Base-by-base conservation (phyloP, 2,329 filamentous ascomycete species). In the Pseudogymnoascus sp. region DNA sequence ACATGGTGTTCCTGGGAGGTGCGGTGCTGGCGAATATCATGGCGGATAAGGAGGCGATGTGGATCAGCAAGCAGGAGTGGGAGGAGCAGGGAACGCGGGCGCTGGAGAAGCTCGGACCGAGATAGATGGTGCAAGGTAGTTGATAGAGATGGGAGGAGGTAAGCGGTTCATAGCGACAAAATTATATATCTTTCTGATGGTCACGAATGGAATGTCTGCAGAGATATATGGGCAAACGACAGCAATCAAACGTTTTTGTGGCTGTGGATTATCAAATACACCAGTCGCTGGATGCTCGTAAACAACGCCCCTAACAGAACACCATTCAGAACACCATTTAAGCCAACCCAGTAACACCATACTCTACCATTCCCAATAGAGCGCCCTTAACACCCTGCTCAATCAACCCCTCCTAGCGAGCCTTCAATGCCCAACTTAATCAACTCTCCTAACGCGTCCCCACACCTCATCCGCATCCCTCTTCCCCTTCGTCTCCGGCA, bases 1-100 rank as follows among this genome's bases (percentile, higher is more conserved):
- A 99, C 80, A 97, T 99, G 92, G 94, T 99, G n/a, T 97, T 99
- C 82, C 78, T 99, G 61, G 94, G 94, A 63, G 94, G 94, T 69
- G 94, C 94, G 26, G 94, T 99, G 65, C 80, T 99, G 70, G 94
- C 94, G 69, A 97, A 97, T 74, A 95, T 99, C 75, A 97, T 99
- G 89, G 92, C 94, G 50, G 92, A 97, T 78, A 97, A 97, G 79
- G 91, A 97, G 75, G 89, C 88, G 74, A 97, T 97, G 94, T 99
- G 94, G 94, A 92, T 99, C 71, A 89, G 88, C 68, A 96, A 96
- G 81, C 83, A 89, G 71, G 94, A 99, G 77, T 99, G 94, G 94
- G 84, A 94, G 71, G 94, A 99, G 77, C 88, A 97, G 74, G 94
- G 94, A 39, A 74, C 88, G 37, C 83, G 88, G 62, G 87, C 89